Evolutionary conservation across 2,329 filamentous ascomycete species (phyloP).

Genomic region (Epicoccum nigrum): DNA sequence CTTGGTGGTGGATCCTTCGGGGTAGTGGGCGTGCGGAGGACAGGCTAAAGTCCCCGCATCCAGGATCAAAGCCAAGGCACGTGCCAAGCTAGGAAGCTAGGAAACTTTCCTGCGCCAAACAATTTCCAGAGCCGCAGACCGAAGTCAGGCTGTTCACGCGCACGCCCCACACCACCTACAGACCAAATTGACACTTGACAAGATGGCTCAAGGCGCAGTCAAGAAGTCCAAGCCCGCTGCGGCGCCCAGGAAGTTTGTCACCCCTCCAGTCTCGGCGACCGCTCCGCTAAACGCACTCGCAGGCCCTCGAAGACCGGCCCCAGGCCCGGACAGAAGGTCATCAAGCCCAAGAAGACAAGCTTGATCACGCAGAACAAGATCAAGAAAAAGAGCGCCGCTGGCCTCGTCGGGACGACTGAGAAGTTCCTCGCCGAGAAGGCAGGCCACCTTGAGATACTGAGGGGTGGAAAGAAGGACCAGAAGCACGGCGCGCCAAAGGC

Average conservation of each 20-base stretch:
- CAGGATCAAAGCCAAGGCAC: constrained; percentile 7
- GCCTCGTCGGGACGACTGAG: constrained; percentile 70
- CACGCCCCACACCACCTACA: background rate
- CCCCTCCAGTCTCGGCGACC: background rate
- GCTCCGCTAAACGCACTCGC: constrained; percentile 12
- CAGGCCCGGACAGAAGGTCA: constrained; percentile 65
- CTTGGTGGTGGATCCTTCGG: constrained; percentile 39
- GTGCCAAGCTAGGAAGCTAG: constrained; percentile 3
- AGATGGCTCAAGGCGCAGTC: constrained; percentile 57
- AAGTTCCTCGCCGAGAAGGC: constrained; percentile 68
- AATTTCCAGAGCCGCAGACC: constrained; percentile 18
- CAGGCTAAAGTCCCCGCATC: constrained; percentile 40
- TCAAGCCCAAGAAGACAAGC: constrained; percentile 69
- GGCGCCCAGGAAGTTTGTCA: constrained; percentile 46
- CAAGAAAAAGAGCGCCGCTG: constrained; percentile 69
- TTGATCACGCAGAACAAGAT: constrained; percentile 67
- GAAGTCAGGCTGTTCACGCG: background rate
- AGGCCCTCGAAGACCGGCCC: constrained; percentile 52
- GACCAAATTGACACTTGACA: background rate
- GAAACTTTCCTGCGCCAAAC: constrained; percentile 22
- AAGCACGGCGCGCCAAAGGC: constrained; percentile 28
- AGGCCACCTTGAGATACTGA: constrained; percentile 72
- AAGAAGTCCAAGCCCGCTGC: constrained; percentile 53
- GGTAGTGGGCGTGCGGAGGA: constrained; percentile 27
- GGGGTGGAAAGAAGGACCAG: constrained; percentile 66